Base-by-base conservation (phyloP, 1,139 yeast species). In the Meyerozyma athensensis region DNA sequence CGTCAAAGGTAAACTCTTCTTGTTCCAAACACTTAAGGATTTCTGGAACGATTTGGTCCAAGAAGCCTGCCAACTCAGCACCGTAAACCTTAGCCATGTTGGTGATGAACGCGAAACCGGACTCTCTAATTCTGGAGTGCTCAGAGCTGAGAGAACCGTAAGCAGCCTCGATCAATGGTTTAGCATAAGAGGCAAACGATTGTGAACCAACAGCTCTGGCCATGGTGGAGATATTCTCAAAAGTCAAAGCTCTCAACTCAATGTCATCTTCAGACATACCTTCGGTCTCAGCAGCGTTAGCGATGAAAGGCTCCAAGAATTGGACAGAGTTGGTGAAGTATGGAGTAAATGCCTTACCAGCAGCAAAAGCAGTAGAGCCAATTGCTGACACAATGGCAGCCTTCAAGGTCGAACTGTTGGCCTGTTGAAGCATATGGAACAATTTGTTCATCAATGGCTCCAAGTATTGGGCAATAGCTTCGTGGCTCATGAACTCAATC, bases 191-290 rank as follows among this genome's bases (percentile, higher is more conserved):
- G 33, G 87, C 77, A 65, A 92, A 92, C 2, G 86, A 69, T 52
- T 84, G 92, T 40, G 94, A 83, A 47, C 97, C 96, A 42, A 92
- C 97, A 39, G 99, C 97, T 61, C 92, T 79, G 40, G 96, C 97
- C 84, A 92, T 82, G 18, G 96, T 84, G 31, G 97, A 86, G 49
- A 94, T 78, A 54, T 94, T 86, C 67, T 94, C 98, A 50, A 92
- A 81, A 39, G 97, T 86, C 59, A 82, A 75, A 34, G 96, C 97
- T 63, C 94, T 80, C 53, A 90, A 77, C 63, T 85, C 94, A 49
- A 84, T 79, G 52, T 85, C 95, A 47, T 75, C 89, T 50, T 82
- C 90, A 43, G 81, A 66, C 73, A 84, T 65, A 44, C 89, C 90
- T 56, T 81, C 87, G 43, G 78, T 71, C 38, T 67, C 65, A 36